These are phyloP conservation scores for Zasmidium angulare DNA, from an alignment of 2,329 filamentous ascomycete species.

Conservation along the genomic window DNA sequence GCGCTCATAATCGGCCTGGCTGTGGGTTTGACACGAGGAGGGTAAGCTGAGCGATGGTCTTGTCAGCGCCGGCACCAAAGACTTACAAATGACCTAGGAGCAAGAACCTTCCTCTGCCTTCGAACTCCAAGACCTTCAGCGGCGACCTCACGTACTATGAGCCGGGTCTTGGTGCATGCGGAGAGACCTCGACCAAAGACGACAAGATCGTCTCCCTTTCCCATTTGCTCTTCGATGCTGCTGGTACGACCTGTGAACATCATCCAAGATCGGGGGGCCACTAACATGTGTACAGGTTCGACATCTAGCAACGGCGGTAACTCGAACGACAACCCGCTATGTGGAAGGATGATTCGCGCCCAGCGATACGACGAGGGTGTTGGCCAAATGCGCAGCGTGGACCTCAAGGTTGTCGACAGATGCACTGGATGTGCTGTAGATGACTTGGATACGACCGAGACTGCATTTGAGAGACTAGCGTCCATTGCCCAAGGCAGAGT, in stretches of 20 bases:
- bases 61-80: too few relatives aligned
- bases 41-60: neutral
- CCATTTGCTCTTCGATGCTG: constrained; percentile 63
- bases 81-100: constrained; percentile 18
- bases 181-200: constrained; percentile 51
- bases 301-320: constrained; percentile 35
- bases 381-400: constrained; percentile 52
- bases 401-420: constrained; percentile 67
- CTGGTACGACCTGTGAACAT: too few relatives aligned
- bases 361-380: constrained; percentile 48
- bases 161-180: constrained; percentile 69
- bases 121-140: constrained; percentile 52
- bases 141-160: constrained; percentile 71
- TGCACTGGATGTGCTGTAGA: constrained; percentile 53
- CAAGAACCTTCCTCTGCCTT: constrained; percentile 53
- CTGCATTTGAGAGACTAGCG: constrained; percentile 50
- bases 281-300: constrained; percentile 34
- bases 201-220: constrained; percentile 68
- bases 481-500: constrained; percentile 30
- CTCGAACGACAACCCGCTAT: constrained; percentile 66
- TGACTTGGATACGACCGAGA: constrained; percentile 53
- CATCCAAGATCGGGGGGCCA: too few relatives aligned
- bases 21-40: constrained; percentile 34
- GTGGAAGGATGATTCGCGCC: constrained; percentile 66
- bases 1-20: constrained; percentile 45